These are phyloP conservation scores for Metschnikowia matae DNA, from an alignment of 805 yeast species.

Conservation along the genomic window DNA sequence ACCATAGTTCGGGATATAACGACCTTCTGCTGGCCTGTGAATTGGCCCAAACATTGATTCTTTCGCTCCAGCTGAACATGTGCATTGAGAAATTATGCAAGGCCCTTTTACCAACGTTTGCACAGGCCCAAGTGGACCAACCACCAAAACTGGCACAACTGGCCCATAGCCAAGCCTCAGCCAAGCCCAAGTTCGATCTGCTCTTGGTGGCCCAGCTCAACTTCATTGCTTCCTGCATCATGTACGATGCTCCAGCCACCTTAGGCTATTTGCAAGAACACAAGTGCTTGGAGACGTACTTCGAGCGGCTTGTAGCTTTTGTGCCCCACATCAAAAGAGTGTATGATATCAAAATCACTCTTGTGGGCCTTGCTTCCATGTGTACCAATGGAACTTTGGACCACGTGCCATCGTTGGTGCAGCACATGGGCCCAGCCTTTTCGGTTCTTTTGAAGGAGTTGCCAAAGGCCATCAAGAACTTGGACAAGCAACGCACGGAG, in stretches of 20 bases:
- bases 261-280: constrained; percentile 46
- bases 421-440: constrained; percentile 45
- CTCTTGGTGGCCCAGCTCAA: constrained; percentile 53
- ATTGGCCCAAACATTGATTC: constrained; percentile 58
- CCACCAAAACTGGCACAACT: too few species aligned
- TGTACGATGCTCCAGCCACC: constrained; percentile 55
- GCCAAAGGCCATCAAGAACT: constrained; percentile 65
- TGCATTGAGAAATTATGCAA: constrained; percentile 46
- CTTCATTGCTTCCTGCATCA: constrained; percentile 59
- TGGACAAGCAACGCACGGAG: constrained; percentile 60
- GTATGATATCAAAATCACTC: constrained; percentile 73
- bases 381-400: constrained; percentile 4
- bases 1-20: constrained; percentile 44
- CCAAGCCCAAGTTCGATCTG: constrained; percentile 22
- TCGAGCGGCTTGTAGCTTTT: constrained; percentile 62
- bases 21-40: constrained; percentile 61
- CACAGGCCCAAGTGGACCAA: constrained; percentile 20
- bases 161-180: too few species aligned
- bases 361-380: constrained; percentile 48
- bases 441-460: constrained; percentile 51
- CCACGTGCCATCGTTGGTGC: constrained; percentile 34
- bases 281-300: constrained; percentile 39
- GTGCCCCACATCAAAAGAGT: constrained; percentile 60
- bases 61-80: constrained; percentile 51
- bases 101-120: constrained; percentile 39